A percentile compares a stretch with the other conserved stretches of the same genome.
Conservation (phyloP, 805 yeast species). For the Zygosaccharomyces kombuchaensis region DNA sequence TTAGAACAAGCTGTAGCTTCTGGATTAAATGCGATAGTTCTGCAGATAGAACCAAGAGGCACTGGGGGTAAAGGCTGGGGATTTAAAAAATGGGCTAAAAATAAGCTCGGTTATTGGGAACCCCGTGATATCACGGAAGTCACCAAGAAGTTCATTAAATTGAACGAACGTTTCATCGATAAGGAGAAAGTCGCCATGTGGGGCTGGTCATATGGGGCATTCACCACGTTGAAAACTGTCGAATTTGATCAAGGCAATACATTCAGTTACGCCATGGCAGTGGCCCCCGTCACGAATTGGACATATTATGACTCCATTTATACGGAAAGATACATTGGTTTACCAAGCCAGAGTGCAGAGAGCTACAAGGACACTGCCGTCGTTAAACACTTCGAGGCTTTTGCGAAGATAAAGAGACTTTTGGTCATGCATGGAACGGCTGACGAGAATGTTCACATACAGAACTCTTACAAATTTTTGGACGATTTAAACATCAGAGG, state of each 20-base stretch:
- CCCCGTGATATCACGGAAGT: constrained; percentile 60
- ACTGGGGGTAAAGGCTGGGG: constrained; percentile 78
- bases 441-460: constrained; percentile 80
- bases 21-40: constrained; percentile 53
- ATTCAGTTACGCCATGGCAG: constrained; percentile 76
- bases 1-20: constrained; percentile 60
- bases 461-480: constrained; percentile 57
- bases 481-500: constrained; percentile 50
- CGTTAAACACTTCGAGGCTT: constrained; percentile 39
- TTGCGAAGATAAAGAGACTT: constrained; percentile 51
- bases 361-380: constrained; percentile 47
- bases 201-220: constrained; percentile 92
- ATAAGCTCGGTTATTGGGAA: constrained; percentile 68
- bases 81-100: constrained; percentile 51
- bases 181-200: constrained; percentile 57
- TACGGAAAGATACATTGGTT: constrained; percentile 80
- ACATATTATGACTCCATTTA: constrained; percentile 84
- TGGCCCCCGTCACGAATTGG: constrained; percentile 98
- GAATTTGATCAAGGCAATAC: constrained; percentile 59
- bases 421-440: constrained; percentile 78
- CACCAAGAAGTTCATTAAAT: constrained; percentile 46
- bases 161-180: constrained; percentile 44
- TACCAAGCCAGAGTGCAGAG: constrained; percentile 44
- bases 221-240: constrained; percentile 65
- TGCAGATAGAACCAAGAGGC: constrained; percentile 75